These are phyloP conservation scores for Dactylellina cionopaga DNA, from an alignment of 2,329 filamentous ascomycete genomes.

Conservation along the genomic window DNA sequence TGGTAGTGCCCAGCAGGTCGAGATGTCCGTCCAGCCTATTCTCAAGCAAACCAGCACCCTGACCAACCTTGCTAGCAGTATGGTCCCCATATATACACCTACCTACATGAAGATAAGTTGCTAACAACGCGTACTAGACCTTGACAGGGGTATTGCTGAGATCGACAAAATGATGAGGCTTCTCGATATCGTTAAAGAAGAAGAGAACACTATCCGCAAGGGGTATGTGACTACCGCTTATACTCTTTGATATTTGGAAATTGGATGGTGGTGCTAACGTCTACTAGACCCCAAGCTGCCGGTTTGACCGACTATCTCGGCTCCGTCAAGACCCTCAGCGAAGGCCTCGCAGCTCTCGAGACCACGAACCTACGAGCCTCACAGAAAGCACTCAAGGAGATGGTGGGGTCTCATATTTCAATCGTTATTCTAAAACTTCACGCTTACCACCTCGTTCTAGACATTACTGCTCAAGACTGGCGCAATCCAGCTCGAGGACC, in stretches of 20 bases:
- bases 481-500: constrained; percentile 81
- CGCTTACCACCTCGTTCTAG: constrained; percentile 23
- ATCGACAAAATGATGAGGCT: constrained; percentile 90
- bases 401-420: constrained; percentile 44
- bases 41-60: constrained; percentile 90
- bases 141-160: constrained; percentile 83
- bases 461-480: constrained; percentile 76
- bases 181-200: constrained; percentile 88
- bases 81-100: constrained; percentile 56
- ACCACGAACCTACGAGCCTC: constrained; percentile 92
- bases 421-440: neutral
- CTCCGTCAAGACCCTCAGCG: constrained; percentile 87
- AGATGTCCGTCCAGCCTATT: constrained; percentile 89
- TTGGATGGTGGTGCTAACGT: constrained; percentile 17
- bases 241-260: constrained; percentile 50
- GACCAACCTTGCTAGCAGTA: constrained; percentile 85
- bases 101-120: neutral
- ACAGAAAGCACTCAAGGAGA: constrained; percentile 72
- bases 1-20: constrained; percentile 86
- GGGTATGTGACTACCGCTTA: constrained; percentile 66
- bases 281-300: constrained; percentile 75
- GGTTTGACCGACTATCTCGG: constrained; percentile 86
- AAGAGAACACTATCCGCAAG: constrained; percentile 88
- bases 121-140: constrained; percentile 67
- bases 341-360: constrained; percentile 83